Evolutionary conservation across 352 stramenopile species (phyloP), one percentile per base, ranked within the genome.

Genomic region (Phytophthora fragariae): DNA sequence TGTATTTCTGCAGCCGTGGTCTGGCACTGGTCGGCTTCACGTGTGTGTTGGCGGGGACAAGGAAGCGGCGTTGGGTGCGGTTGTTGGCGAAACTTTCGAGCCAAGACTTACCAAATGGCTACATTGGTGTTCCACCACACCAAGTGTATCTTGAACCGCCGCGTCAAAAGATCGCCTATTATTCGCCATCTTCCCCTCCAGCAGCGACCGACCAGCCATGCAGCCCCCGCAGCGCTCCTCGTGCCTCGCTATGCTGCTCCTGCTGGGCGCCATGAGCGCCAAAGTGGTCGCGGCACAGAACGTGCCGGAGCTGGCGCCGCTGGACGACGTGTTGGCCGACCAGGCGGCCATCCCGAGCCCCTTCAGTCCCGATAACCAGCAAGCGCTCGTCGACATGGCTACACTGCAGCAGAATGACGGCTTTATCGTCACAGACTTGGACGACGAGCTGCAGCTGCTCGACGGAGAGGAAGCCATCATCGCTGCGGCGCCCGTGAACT

Each of bases 381-480:
- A 72, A 11, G 55, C 67, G 11, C 35, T 68, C 14, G 69, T 58
- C 17, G 72, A 72, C 19, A 49, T 53, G 9, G 55, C 31, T 62
- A 41, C 31, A 37, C 15, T 15, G 39, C 39, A 46, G 12, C 39
- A n/a, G 17, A 15, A 46, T 3, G 39, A 46, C 12, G 39, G 10
- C 6, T 65, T n/a, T 14, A 31, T 70, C 24, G 54, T 56, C 2
- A n/a, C 14, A 0, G 52, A 57, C 35, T 2, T 50, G 2, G 57
- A 72, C 5, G 57, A 62, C 14, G 52, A 46, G 12, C 39, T 46
- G 39, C 39, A 59, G 17, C 5, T 76, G 17, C 17, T 72, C 2
- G 58, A 69, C 14, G 70, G 65, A 55, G 65, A 77, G 10, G 44
- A 77, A 63, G 59, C 65, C 2, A 49, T 77, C 29, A 47, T 76